Conservation (phyloP, 1,284 basidiomycete genomes). For the Puccinia polysora region DNA sequence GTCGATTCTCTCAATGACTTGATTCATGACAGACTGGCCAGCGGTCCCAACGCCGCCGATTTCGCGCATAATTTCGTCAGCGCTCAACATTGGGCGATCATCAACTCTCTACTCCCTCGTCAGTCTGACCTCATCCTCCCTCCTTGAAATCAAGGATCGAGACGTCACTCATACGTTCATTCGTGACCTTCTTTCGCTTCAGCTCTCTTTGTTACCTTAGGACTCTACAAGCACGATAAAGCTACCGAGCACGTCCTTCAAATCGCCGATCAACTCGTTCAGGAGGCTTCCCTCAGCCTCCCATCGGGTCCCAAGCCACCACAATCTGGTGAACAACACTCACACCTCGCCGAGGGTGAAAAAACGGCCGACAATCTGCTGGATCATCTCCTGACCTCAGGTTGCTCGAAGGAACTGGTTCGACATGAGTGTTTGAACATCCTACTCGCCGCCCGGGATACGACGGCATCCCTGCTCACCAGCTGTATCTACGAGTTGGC, state of each 20-base stretch:
- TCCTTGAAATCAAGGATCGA: background rate
- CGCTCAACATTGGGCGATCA: slow-evolving; percentile 29
- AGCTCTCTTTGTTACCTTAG: slow-evolving; percentile 26
- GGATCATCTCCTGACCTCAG: slow-evolving; percentile 30
- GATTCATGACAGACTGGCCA: slow-evolving; percentile 6
- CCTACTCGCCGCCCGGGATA: slow-evolving; percentile 65
- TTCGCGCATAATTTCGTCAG: slow-evolving; percentile 28
- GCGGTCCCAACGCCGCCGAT: background rate
- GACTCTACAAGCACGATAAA: background rate
- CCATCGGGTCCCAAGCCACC: background rate
- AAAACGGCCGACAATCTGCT: slow-evolving; percentile 16
- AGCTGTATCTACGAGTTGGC: slow-evolving; percentile 65
- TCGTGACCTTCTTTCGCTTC: background rate
- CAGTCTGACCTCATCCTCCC: no score
- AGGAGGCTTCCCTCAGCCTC: slow-evolving; percentile 4
- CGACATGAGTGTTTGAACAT: slow-evolving; percentile 69
- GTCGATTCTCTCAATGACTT: slow-evolving; percentile 33
- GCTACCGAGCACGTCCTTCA: slow-evolving; percentile 17
- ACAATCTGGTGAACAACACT: background rate
- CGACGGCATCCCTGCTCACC: slow-evolving; percentile 63
- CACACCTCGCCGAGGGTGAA: background rate
- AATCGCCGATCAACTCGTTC: slow-evolving; percentile 23
- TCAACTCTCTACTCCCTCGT: slow-evolving; percentile 21
- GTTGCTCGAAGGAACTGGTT: slow-evolving; percentile 54
- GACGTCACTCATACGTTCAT: background rate